Percentiles rank a stretch among this genome's conserved stretches.
Conservation (phyloP, 1,284 basidiomycete species). For the Moniliella sp. region DNA sequence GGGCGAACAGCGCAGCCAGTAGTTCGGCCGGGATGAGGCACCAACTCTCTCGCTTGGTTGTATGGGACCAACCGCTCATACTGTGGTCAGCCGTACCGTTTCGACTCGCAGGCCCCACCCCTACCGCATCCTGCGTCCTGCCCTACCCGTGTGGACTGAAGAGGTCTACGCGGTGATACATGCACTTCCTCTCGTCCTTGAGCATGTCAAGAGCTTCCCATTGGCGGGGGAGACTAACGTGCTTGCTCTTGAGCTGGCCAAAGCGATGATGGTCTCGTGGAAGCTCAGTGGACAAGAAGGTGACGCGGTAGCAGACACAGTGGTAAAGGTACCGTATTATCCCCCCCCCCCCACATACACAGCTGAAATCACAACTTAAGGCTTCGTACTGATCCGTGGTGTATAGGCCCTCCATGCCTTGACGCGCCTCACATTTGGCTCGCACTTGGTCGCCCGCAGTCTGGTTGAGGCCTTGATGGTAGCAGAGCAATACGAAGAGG, state of each 20-base stretch:
- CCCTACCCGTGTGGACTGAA: constrained; percentile 17
- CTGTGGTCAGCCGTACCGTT: constrained; percentile 22
- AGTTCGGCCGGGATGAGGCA: too few relatives aligned
- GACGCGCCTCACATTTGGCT: constrained; percentile 23
- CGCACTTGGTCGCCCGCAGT: constrained; percentile 19
- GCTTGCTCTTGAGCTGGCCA: constrained; percentile 61
- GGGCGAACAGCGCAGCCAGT: too few relatives aligned
- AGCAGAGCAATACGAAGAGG: constrained; percentile 24
- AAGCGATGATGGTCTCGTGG: constrained; percentile 61
- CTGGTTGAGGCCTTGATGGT: constrained; percentile 20
- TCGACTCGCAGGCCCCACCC: constrained; percentile 12
- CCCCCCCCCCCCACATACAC: too few relatives aligned
- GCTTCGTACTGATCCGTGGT: too few relatives aligned
- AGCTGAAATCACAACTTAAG: too few relatives aligned
- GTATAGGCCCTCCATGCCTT: constrained; percentile 20
- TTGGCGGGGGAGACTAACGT: constrained; percentile 58
- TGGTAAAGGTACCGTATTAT: too few relatives aligned
- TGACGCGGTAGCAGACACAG: constrained; percentile 20
- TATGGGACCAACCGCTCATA: too few relatives aligned
- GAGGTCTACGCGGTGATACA: constrained; percentile 15
- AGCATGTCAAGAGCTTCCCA: constrained; percentile 50
- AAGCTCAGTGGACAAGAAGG: constrained; percentile 36
- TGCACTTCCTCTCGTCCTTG: constrained; percentile 10
- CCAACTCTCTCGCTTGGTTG: too few relatives aligned
- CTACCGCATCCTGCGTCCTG: constrained; percentile 7